Evolutionary conservation across 192 early-diverging fungal species (phyloP).

Genomic region (Entomortierella chlamydospora): DNA sequence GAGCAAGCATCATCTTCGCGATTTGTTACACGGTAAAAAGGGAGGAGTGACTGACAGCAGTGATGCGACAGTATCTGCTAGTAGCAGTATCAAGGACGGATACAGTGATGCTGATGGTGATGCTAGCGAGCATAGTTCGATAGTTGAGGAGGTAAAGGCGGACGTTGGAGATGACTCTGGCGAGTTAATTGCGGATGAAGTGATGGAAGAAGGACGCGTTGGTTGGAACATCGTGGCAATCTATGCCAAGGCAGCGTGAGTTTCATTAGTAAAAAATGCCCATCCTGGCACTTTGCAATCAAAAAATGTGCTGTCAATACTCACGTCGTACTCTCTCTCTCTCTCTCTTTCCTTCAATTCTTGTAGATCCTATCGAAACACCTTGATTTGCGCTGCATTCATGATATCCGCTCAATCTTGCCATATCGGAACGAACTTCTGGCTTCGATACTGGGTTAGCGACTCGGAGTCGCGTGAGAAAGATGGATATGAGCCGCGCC

Average conservation of each 20-base stretch:
- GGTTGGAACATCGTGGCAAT: conserved; percentile 76
- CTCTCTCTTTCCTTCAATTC: conserved; percentile 56
- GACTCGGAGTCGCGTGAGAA: conserved; percentile 15
- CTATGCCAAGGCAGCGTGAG: conserved; percentile 74
- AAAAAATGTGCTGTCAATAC: too few relatives aligned
- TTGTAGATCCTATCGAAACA: conserved; percentile 29
- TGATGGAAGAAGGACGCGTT: conserved; percentile 82
- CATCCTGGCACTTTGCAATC: too few relatives aligned
- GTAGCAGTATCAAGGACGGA: conserved; percentile 17
- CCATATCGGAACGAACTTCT: conserved; percentile 36
- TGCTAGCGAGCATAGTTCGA: conserved; percentile 2
- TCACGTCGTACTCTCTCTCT: too few relatives aligned
- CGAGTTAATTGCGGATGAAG: conserved; percentile 81
- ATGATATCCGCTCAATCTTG: conserved; percentile 5
- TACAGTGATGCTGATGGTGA: conserved; percentile 16
- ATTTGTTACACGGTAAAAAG: conserved; percentile 1
- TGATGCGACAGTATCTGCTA: conserved; percentile 1
- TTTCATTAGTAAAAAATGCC: too few relatives aligned
- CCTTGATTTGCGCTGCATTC: conserved; percentile 13
- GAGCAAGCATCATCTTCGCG: conserved; percentile 1
- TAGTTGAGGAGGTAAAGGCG: conserved; percentile 5
- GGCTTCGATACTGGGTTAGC: conserved; percentile 29
- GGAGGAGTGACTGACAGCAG: background rate
- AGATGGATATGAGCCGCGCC: conserved; percentile 11
- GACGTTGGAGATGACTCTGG: conserved; percentile 25